A percentile compares a stretch with the other conserved stretches of the same genome.
Evolutionary conservation across 1,284 basidiomycete species (phyloP).

Genomic region (Xanthoconium separans): DNA sequence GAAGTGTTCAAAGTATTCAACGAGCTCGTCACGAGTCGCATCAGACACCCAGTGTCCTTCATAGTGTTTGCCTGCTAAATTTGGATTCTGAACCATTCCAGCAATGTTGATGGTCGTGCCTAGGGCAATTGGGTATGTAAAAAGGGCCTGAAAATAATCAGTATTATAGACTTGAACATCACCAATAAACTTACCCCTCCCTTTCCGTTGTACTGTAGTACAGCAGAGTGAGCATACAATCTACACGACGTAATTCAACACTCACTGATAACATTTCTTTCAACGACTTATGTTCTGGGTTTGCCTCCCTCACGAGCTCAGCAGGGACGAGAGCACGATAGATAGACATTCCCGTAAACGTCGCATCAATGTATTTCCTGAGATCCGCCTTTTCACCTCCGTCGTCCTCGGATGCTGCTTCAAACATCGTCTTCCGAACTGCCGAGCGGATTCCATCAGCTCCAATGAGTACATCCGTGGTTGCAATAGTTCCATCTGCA

Average conservation of each 20-base stretch:
- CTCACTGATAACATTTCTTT: slow-evolving; percentile 12
- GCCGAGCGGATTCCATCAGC: slow-evolving; percentile 22
- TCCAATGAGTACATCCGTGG: slow-evolving; percentile 19
- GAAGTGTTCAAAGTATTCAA: slow-evolving; percentile 36
- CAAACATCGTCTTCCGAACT: slow-evolving; percentile 21
- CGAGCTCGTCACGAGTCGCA: slow-evolving; percentile 29
- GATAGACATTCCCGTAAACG: slow-evolving; percentile 18
- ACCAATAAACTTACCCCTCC: neutral
- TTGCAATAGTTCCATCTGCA: slow-evolving; percentile 19
- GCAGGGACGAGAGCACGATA: slow-evolving; percentile 21
- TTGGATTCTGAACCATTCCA: slow-evolving; percentile 36
- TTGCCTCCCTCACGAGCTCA: slow-evolving; percentile 10
- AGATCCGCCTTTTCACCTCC: slow-evolving; percentile 1
- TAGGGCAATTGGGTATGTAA: slow-evolving; percentile 44
- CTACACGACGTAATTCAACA: neutral
- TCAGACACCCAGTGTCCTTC: slow-evolving; percentile 38
- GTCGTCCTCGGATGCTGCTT: slow-evolving; percentile 8
- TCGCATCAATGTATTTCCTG: slow-evolving; percentile 17
- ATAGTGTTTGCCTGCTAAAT: slow-evolving; percentile 34
- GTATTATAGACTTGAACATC: neutral
- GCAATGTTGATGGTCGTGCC: slow-evolving; percentile 44
- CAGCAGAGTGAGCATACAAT: neutral
- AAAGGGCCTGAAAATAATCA: slow-evolving; percentile 37
- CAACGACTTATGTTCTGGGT: slow-evolving; percentile 8
- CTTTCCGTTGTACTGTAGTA: slow-evolving; percentile 16